Evolutionary conservation across 805 yeast genomes (phyloP), one percentile per base, ranked within the genome.

Genomic region (Yamadazyma sp.): DNA sequence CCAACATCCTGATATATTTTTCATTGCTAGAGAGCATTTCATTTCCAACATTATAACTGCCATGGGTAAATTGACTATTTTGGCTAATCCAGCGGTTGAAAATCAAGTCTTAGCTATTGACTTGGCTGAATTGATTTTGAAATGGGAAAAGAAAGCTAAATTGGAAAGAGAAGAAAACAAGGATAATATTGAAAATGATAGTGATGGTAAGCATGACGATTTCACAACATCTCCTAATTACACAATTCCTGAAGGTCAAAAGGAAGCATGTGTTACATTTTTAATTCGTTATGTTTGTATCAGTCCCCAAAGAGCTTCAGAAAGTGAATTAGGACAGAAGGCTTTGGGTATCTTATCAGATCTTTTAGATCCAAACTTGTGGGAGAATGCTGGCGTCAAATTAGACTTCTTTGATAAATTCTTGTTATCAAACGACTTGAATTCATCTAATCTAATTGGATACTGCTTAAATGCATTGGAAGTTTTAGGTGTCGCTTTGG

Each of bases 341-440:
- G 93, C 96, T 0, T 59, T 93, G 33, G 79, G 78, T n/a, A 80
- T 88, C 8, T 64, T 93, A 31, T 80, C 84, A 35, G 80, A 78
- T 35, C 65, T 91, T 10, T 63, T 89, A 37, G 78, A 86, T 7
- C 78, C 85, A 3, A 73, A 72, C 0, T 78, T 76, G 42, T 91
- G 98, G 98, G 73, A 86, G 0, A 96, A 87, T 46, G 94, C 87
- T 5, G 75, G 81, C n/a, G 88, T 93, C 13, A 86, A 86, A 48
- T 67, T 93, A 22, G 75, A 82, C 1, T 88, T 86, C 58, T 93
- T 93, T 53, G 98, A 93, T 47, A 79, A 93, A 43, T 86, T 88
- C 49, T 62, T 93, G 35, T 77, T 85, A 13, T 80, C 86, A 20
- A 79, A 86, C 37, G 96, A 91, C 44, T 65, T 84, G 39, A 76